Conservation (phyloP, 805 yeast genomes). For the Starmerella etchellsii region DNA sequence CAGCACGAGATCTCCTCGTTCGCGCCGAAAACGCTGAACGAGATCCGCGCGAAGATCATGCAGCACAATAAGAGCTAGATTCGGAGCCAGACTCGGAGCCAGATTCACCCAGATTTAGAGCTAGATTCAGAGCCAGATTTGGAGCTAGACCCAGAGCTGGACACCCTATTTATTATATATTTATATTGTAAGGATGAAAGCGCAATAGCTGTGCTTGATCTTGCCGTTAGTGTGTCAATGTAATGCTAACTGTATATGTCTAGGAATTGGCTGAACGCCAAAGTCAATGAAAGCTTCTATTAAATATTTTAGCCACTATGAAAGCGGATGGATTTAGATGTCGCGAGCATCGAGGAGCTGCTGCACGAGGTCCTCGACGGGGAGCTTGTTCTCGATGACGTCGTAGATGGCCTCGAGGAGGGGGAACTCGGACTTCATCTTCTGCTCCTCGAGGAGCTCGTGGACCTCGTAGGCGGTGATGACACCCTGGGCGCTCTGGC, state of each 20-base stretch:
- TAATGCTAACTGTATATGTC: too few relatives aligned
- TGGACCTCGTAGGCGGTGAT: conserved; percentile 84
- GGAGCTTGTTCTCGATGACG: conserved; percentile 62
- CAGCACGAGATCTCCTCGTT: conserved; percentile 15
- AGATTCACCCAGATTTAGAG: too few relatives aligned
- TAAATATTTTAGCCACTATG: neutral
- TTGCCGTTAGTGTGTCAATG: too few relatives aligned
- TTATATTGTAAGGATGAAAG: too few relatives aligned
- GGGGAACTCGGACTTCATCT: conserved; percentile 61
- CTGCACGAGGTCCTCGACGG: conserved; percentile 46
- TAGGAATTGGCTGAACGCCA: too few relatives aligned
- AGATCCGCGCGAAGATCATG: conserved; percentile 6
- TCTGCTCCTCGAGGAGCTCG: conserved; percentile 47
- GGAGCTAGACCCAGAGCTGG: too few relatives aligned
- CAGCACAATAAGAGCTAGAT: too few relatives aligned
- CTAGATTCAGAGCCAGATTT: too few relatives aligned
- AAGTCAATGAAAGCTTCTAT: too few relatives aligned
- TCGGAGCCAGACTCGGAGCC: too few relatives aligned
- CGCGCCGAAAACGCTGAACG: conserved; percentile 5
- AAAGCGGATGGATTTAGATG: neutral
- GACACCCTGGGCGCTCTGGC: conserved; percentile 94
- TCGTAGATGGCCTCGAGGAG: conserved; percentile 66
- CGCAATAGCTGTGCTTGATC: too few relatives aligned
- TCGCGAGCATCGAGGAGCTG: conserved; percentile 14
- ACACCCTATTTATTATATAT: too few relatives aligned